Evolutionary conservation across 768 basidiomycete genomes (phyloP), one percentile per base, ranked within the genome.

Genomic region (Hortiboletus campestris): DNA sequence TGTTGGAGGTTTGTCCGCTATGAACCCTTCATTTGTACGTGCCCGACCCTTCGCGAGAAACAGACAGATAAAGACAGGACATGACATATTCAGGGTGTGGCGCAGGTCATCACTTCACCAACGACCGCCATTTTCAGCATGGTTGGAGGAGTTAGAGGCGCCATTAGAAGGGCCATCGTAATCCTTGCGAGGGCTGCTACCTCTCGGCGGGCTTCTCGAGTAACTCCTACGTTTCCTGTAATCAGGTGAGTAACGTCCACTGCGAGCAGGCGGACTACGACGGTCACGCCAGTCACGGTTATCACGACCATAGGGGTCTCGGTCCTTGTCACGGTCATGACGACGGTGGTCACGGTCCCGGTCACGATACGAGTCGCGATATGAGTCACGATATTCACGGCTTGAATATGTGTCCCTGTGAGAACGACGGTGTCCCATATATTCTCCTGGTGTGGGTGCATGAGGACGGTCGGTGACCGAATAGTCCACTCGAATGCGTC

Each of bases 371-470:
- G 71, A 71, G 19, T 71, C 78, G 53, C 82, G 77, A 53, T 78
- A 74, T 44, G 74, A 70, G 57, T 80, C 77, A 56, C 80, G 75
- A 42, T 57, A 75, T 64, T 85, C 77, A 51, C 77, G 77, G 55
- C 74, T 62, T 1, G 69, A 71, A 53, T 77, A 75, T 8, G 72
- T 67, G 59, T 80, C 83, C 56, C 82, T 78, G 65, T 74, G 66
- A 54, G 72, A 68, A 51, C 89, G 88, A 46, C 90, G 84, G 62
- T 91, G 89, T 13, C 96, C 94, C 91, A 96, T 96, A 72, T 98
- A 99, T 75, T 97, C 92, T 57, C 96, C 96, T 5, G 96, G 96
- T 11, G 96, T 99, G 10, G 97, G 93, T 14, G 90, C 87, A 73
- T 99, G 96, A 25, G 96, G 92, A 44, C 91, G 84, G 58, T 89